Conservation (phyloP, 1,284 basidiomycete species). For the Pascua sp. region DNA sequence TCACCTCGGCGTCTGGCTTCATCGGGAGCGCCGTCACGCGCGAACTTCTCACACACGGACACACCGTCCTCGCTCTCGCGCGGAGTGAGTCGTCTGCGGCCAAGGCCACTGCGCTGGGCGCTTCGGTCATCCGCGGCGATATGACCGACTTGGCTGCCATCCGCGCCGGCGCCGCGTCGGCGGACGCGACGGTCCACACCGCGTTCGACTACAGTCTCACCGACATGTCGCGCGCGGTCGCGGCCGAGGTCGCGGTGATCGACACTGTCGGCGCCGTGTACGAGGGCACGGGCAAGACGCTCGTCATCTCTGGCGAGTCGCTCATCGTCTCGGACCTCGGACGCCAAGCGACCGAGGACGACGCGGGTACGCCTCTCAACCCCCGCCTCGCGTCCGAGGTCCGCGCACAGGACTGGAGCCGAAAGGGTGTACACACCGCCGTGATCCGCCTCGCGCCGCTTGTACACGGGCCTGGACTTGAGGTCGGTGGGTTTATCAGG, state of each 20-base stretch:
- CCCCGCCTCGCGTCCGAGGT: slow-evolving; percentile 11
- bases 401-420: background rate
- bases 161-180: slow-evolving; percentile 16
- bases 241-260: slow-evolving; percentile 20
- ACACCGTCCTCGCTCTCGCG: slow-evolving; percentile 31
- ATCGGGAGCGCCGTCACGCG: slow-evolving; percentile 25
- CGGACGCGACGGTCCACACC: slow-evolving; percentile 36
- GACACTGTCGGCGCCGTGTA: slow-evolving; percentile 19
- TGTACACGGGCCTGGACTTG: slow-evolving; percentile 19
- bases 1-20: slow-evolving; percentile 35
- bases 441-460: slow-evolving; percentile 24
- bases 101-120: slow-evolving; percentile 21
- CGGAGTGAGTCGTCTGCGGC: slow-evolving; percentile 22
- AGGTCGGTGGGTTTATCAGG: no score
- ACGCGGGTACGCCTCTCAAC: background rate
- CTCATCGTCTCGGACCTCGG: background rate
- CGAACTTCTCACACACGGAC: slow-evolving; percentile 25
- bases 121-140: slow-evolving; percentile 17
- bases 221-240: slow-evolving; percentile 8
- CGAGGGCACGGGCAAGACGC: slow-evolving; percentile 17
- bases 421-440: slow-evolving; percentile 15
- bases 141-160: slow-evolving; percentile 29
- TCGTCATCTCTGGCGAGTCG: slow-evolving; percentile 19
- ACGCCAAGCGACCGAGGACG: no score
- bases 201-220: slow-evolving; percentile 28